These are phyloP conservation scores for Nicotiana attenuata DNA, from an alignment of 257 asterid species.

Conservation along the genomic window DNA sequence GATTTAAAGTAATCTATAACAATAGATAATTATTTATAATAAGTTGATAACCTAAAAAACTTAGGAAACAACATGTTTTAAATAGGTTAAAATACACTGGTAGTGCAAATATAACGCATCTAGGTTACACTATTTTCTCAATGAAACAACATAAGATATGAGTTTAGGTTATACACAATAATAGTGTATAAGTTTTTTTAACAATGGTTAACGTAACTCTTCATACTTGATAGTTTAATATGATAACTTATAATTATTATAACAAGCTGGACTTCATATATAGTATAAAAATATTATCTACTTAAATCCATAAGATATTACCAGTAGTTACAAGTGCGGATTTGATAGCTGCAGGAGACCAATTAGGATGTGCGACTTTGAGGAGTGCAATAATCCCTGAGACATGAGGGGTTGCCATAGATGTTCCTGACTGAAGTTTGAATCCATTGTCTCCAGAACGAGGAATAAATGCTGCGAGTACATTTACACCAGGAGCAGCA, in stretches of 20 bases:
- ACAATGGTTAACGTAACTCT: neutral
- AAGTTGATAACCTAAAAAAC: neutral
- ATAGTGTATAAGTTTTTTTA: no score
- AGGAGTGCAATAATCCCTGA: slow-evolving; percentile 42
- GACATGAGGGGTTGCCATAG: slow-evolving; percentile 43
- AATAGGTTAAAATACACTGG: neutral
- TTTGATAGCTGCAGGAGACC: slow-evolving; percentile 40
- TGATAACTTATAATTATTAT: no score
- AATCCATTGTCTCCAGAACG: neutral
- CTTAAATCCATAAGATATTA: neutral
- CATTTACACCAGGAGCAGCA: neutral
- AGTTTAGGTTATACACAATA: neutral
- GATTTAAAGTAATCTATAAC: neutral
- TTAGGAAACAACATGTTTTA: neutral
- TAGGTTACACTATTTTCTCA: neutral
- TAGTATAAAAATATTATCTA: no score
- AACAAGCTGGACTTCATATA: neutral
- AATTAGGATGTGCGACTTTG: slow-evolving; percentile 20
- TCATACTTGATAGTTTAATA: neutral
- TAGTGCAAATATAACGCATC: neutral
- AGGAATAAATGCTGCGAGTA: neutral
- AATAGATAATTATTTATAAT: neutral
- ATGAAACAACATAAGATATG: neutral
- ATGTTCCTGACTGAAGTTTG: slow-evolving; percentile 21
- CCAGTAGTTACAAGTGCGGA: neutral